Conservation (phyloP, 371 early-diverging fungal genomes). For the Fennellomyces sp. region DNA sequence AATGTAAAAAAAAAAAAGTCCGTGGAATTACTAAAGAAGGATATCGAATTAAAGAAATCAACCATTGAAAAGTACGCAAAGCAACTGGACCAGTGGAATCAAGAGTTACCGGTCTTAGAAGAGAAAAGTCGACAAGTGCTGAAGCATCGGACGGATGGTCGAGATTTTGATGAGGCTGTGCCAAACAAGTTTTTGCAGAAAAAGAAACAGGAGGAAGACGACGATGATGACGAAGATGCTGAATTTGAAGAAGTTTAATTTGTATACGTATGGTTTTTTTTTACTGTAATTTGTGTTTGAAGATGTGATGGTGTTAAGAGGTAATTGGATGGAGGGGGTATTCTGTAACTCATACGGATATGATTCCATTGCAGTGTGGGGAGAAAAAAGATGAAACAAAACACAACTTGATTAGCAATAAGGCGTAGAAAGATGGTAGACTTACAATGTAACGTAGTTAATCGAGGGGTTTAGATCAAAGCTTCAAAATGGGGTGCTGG, state of each 20-base stretch:
- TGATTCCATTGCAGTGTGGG: too few relatives aligned
- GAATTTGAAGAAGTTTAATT: constrained; percentile 24
- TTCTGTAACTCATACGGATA: too few relatives aligned
- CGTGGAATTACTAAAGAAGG: constrained; percentile 17
- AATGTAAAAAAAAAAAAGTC: constrained; percentile 17
- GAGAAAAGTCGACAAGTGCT: constrained; percentile 11
- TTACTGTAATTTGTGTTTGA: background rate
- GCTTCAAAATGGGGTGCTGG: too few relatives aligned
- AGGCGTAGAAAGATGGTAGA: too few relatives aligned
- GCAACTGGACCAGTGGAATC: constrained; percentile 18
- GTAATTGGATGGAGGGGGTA: too few relatives aligned
- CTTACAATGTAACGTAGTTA: too few relatives aligned
- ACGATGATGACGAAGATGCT: constrained; percentile 23
- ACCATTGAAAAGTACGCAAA: constrained; percentile 13
- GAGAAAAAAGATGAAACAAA: too few relatives aligned
- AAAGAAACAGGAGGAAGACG: constrained; percentile 8
- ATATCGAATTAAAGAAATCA: constrained; percentile 21
- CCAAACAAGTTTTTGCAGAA: background rate
- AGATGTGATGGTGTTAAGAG: background rate
- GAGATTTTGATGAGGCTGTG: constrained; percentile 12
- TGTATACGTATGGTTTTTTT: background rate
- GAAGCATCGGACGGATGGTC: constrained; percentile 16
- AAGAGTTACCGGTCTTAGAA: constrained; percentile 17
- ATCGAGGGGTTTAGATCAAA: too few relatives aligned
- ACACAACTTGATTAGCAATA: too few relatives aligned